These are phyloP conservation scores for Oryza punctata DNA, from an alignment of 176 grass and related monocot genomes.

Conservation along the genomic window DNA sequence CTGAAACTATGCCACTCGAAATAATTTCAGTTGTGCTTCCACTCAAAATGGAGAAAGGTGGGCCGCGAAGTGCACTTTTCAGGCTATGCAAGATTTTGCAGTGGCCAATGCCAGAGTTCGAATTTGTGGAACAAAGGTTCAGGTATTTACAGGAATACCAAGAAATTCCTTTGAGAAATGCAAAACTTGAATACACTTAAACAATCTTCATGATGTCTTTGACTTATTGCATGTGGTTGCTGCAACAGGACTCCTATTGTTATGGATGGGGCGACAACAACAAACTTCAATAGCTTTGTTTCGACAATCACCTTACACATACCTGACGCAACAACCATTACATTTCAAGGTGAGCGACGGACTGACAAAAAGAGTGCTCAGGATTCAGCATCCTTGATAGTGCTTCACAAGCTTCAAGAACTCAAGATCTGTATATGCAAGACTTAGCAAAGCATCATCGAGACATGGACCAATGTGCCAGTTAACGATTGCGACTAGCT, in stretches of 20 bases:
- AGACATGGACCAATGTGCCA: not conserved
- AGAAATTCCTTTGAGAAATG: not conserved
- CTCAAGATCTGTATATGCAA: constrained; percentile 48
- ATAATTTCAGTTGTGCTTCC: not conserved
- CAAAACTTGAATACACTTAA: constrained; percentile 32
- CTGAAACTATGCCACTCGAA: not conserved
- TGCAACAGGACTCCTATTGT: constrained; percentile 54
- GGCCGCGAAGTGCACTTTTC: constrained; percentile 74
- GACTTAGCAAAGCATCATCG: constrained; percentile 18
- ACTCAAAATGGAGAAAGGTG: constrained; percentile 69
- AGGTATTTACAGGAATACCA: constrained; percentile 50
- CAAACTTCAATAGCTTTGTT: constrained; percentile 68
- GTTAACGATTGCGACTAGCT: not conserved
- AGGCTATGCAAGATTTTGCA: constrained; percentile 80
- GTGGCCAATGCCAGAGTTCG: constrained; percentile 82
- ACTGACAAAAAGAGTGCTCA: constrained; percentile 79
- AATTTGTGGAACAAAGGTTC: constrained; percentile 61
- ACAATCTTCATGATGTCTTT: not conserved
- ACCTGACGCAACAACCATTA: constrained; percentile 61
- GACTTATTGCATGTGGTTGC: constrained; percentile 8
- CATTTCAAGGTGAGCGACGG: constrained; percentile 53
- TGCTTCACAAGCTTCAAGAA: constrained; percentile 75
- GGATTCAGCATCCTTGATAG: constrained; percentile 71
- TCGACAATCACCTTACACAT: constrained; percentile 75
- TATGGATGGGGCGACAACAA: constrained; percentile 53